A percentile compares a stretch with the other conserved stretches of the same genome.
Evolutionary conservation across 352 stramenopile genomes (phyloP).

Genomic region (Saprolegnia diclina): DNA sequence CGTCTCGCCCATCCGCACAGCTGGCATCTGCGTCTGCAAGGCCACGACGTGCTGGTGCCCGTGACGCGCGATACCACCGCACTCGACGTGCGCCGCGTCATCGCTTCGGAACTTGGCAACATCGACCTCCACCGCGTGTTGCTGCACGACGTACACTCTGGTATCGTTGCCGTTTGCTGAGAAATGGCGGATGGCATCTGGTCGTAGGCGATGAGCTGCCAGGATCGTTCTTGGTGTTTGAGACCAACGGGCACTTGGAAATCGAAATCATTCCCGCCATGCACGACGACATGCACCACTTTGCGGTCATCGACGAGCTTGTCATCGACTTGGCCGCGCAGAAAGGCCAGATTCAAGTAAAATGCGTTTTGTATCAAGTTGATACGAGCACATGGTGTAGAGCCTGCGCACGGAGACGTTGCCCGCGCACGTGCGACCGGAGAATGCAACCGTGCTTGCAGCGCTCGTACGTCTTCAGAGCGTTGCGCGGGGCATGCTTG

Average conservation of each 20-base stretch:
- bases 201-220: slow-evolving; percentile 18
- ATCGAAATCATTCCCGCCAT: slow-evolving; percentile 38
- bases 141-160: slow-evolving; percentile 32
- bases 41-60: slow-evolving; percentile 34
- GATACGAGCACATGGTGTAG: neutral
- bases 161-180: neutral
- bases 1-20: slow-evolving; percentile 41
- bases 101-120: slow-evolving; percentile 40
- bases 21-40: slow-evolving; percentile 43
- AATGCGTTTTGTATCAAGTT: neutral
- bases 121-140: slow-evolving; percentile 42
- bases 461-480: neutral
- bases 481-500: neutral
- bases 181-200: neutral
- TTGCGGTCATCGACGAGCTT: slow-evolving; percentile 3
- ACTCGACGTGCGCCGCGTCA: slow-evolving; percentile 43
- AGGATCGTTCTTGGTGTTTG: slow-evolving; percentile 10
- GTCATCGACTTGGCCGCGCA: neutral
- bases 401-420: slow-evolving; percentile 1
- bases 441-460: neutral
- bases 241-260: slow-evolving; percentile 32
- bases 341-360: neutral
- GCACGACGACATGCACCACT: neutral
- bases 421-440: neutral
- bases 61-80: slow-evolving; percentile 53